A percentile compares a stretch with the other conserved stretches of the same genome.
Conservation (phyloP, 2,329 filamentous ascomycete genomes). For the Botrytis elliptica region DNA sequence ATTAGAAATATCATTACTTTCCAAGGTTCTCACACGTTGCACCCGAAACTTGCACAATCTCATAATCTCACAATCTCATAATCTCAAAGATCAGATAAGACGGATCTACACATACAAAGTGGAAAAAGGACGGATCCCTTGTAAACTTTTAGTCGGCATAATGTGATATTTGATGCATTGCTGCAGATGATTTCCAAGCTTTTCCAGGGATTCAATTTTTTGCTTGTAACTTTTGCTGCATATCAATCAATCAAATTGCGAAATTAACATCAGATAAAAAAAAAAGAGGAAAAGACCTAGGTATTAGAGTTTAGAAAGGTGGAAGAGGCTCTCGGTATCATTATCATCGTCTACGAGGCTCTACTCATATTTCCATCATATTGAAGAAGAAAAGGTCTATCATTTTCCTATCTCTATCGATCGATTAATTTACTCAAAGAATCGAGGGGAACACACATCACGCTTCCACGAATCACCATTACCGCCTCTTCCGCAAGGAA, state of each 20-base stretch:
- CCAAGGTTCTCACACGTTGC: background rate
- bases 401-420: background rate
- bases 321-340: background rate
- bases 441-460: background rate
- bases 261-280: background rate
- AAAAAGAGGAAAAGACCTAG: no score
- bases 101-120: background rate
- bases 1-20: background rate
- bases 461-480: background rate
- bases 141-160: conserved; percentile 1
- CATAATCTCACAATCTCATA: no score
- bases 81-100: conserved; percentile 12
- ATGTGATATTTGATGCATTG: background rate
- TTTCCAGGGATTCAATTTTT: conserved; percentile 1
- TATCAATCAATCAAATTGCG: conserved; percentile 2
- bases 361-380: background rate
- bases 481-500: background rate
- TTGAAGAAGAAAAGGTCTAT: background rate
- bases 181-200: conserved; percentile 7
- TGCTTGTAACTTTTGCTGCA: conserved; percentile 7
- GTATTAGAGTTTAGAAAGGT: background rate
- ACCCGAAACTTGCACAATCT: background rate
- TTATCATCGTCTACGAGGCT: background rate
- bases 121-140: background rate
- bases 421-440: background rate